A percentile compares a stretch with the other conserved stretches of the same genome.
These are phyloP conservation scores for Starmerella bombi DNA, from an alignment of 805 yeast genomes.

Conservation along the genomic window DNA sequence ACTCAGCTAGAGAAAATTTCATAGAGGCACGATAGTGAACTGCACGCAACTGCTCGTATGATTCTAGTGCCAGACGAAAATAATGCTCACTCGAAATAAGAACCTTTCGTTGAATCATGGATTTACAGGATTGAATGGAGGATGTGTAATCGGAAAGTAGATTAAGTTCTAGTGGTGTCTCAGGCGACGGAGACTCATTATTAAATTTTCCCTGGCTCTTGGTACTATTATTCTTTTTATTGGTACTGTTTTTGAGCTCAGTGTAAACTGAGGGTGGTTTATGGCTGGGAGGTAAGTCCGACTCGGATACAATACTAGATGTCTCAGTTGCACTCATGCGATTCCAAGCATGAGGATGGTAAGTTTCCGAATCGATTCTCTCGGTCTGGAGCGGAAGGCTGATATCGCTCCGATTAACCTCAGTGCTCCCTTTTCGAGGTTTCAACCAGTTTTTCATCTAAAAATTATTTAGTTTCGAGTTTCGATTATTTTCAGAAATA, in stretches of 20 bases:
- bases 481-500: too few species aligned
- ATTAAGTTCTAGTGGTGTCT: too few species aligned
- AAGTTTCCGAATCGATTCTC: not conserved
- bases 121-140: not conserved
- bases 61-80: conserved; percentile 12
- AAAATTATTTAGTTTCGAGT: too few species aligned
- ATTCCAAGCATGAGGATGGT: not conserved
- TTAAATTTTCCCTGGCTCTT: too few species aligned
- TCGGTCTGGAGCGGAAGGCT: not conserved
- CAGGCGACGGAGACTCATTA: too few species aligned
- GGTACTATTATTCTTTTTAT: too few species aligned
- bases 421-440: not conserved
- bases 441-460: not conserved
- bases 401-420: not conserved
- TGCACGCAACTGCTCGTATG: conserved; percentile 16
- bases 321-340: not conserved
- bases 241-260: not conserved
- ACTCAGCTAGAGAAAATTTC: conserved; percentile 15
- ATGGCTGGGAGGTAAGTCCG: not conserved
- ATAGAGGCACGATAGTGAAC: conserved; percentile 12
- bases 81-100: conserved; percentile 15
- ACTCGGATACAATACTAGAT: not conserved
- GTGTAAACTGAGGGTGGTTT: not conserved
- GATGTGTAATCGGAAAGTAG: not conserved
- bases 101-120: not conserved